Evolutionary conservation across 805 yeast genomes (phyloP), one percentile per base, ranked within the genome.

Genomic region (Yarrowia sp.): DNA sequence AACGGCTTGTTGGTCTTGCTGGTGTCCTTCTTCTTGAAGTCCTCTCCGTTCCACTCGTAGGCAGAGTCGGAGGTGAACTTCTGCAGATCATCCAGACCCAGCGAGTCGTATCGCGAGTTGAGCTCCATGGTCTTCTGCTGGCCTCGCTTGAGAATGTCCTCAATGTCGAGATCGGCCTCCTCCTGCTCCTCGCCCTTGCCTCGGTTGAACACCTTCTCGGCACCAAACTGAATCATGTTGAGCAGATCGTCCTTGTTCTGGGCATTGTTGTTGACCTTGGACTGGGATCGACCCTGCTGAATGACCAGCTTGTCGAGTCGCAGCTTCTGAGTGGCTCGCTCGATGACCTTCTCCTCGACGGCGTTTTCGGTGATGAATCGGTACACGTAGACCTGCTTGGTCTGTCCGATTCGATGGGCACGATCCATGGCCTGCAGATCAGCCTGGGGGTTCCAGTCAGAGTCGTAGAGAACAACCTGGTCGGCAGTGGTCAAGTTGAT

Each of bases 391-490:
- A 94, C 99, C 79, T 94, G 99, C 76, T 94, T 94, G 75, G 90
- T 94, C 77, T 93, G 98, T 8, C 98, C 98, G 76, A 93, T 93
- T 82, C 98, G 86, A 76, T 93, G 98, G 0, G 98, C 98, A 74
- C 98, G 84, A 76, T 93, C 98, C 98, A 93, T 93, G 0, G 98
- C 98, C 79, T 93, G 98, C 73, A 93, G 82, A 82, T 93, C 98
- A 0, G 97, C 98, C 76, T 93, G 98, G 0, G 98, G 98, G 75
- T 93, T 93, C 98, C 98, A 93, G 79, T 93, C 98, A 0, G 97
- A 90, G 78, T 93, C 98, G 76, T 87, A 93, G 16, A 93, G 79
- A 2, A 93, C 85, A 68, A 93, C 98, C 68, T 90, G 87, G 77
- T 93, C 97, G 0, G 98, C 98, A 14, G 90, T 85, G 0, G 97